Evolutionary conservation across 768 basidiomycete species (phyloP).

Genomic region (Glaciozyma martinii): DNA sequence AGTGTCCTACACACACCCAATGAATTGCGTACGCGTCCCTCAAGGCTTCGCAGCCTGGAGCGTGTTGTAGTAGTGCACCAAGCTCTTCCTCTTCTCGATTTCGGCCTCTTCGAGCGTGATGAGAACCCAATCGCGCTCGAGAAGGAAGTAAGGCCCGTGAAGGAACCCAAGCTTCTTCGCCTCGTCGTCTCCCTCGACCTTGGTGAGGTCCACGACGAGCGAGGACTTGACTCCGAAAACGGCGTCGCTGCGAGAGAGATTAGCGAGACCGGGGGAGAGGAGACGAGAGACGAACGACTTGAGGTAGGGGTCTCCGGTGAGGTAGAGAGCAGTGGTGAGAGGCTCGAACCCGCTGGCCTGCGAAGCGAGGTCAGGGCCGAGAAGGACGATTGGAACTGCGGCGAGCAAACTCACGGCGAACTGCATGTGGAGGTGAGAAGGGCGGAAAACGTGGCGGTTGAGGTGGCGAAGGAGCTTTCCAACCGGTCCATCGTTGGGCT

Average conservation of each 20-base stretch:
- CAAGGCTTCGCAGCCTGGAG: not conserved
- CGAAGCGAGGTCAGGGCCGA: not conserved
- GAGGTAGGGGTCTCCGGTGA: conserved; percentile 57
- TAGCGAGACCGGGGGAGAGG: not conserved
- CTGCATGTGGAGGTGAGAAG: conserved; percentile 63
- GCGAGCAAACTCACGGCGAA: not conserved
- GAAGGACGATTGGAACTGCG: not conserved
- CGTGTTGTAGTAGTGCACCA: conserved; percentile 39
- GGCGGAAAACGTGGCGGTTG: conserved; percentile 60
- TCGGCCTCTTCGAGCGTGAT: conserved; percentile 45
- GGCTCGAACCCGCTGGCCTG: conserved; percentile 60
- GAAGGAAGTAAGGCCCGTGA: conserved; percentile 47
- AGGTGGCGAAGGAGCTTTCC: conserved; percentile 52
- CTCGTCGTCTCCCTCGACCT: conserved; percentile 54
- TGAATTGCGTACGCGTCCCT: too few relatives aligned
- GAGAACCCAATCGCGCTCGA: conserved; percentile 43
- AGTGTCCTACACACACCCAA: too few relatives aligned
- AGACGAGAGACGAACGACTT: conserved; percentile 9
- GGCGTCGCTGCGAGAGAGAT: conserved; percentile 51
- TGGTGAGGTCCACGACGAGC: conserved; percentile 56
- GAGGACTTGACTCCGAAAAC: conserved; percentile 78
- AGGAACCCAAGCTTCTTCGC: conserved; percentile 49
- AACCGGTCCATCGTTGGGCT: conserved; percentile 56
- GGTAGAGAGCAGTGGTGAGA: conserved; percentile 63
- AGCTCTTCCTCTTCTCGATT: conserved; percentile 24